Base-by-base conservation (phyloP, 2,329 filamentous ascomycete species). In the Aspergillus sp. region DNA sequence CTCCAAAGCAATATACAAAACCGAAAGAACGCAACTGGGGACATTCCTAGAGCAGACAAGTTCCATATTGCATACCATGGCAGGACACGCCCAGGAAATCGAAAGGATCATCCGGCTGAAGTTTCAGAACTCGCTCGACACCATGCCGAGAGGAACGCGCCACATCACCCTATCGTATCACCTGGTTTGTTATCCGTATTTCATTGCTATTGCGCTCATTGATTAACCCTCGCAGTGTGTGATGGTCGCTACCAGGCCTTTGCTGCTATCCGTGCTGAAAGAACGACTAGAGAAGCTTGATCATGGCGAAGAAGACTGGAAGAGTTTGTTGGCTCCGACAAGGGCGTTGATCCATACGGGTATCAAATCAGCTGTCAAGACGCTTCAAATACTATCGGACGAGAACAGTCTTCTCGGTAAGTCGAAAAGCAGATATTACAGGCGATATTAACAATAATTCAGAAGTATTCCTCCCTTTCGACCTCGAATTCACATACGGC, bases 341-440 rank as follows among this genome's bases (percentile, higher is more conserved):
- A 64, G 59, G 9, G 50, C 64, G 0, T 43, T 71, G 0, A 68
- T 71, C 6, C 64, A 61, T 0, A 68, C 63, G 0, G 66, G 69
- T 4, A 70, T 71, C 13, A 70, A 71, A 30, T 72, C 68, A 0
- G 68, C 69, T 0, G 52, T 57, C 3, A 72, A 71, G 38, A 67
- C 64, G 0, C 50, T 71, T 0, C 64, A 69, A 33, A 69, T 72
- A 1, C 43, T 72, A 1, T 59, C 58, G 0, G 58, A 58, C 11
- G 66, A 68, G 19, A 58, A 67, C 5, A 59, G 62, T 10, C 50
- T 67, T 0, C 56, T 70, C 0, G 67, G 68, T 70, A 52, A 13
- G 58, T 35, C 30, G 13, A 26, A n/a, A 13, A 27, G n/a, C 2
- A n/a, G 11, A 2, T 10, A 35, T 13, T 6, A 10, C 12, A 2